A percentile compares a stretch with the other conserved stretches of the same genome.
Conservation (phyloP, 2,329 filamentous ascomycete species). For the Cordyceps javanica region DNA sequence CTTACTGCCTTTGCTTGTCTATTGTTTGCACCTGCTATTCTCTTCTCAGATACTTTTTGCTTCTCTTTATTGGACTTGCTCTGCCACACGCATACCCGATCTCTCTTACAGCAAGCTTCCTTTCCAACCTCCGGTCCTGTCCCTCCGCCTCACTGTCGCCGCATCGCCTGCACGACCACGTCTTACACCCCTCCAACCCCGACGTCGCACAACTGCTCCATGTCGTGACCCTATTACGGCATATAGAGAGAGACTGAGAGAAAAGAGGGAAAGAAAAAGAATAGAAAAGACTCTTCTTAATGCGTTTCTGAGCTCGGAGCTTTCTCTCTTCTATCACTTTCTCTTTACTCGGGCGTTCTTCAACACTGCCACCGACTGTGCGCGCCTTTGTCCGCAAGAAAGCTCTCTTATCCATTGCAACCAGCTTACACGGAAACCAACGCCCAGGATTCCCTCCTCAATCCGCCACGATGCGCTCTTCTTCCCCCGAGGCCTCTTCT, state of each 20-base stretch:
- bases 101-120: not conserved
- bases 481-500: slow-evolving; percentile 17
- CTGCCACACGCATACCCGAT: not conserved
- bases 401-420: not conserved
- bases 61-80: not conserved
- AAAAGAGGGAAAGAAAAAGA: not conserved
- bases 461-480: slow-evolving; percentile 24
- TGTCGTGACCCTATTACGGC: not conserved
- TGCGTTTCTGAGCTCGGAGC: not conserved
- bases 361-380: not conserved
- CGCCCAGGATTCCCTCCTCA: not conserved
- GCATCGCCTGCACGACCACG: slow-evolving; percentile 4
- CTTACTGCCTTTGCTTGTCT: not conserved
- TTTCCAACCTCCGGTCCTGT: not conserved
- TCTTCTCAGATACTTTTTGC: not conserved
- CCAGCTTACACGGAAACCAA: slow-evolving; percentile 9
- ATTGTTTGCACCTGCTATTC: not conserved
- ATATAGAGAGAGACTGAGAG: no score
- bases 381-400: not conserved
- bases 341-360: not conserved
- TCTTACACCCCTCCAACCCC: slow-evolving; percentile 5
- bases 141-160: not conserved
- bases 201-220: slow-evolving; percentile 1
- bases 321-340: not conserved
- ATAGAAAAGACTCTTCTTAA: not conserved